Base-by-base conservation (phyloP, 2,329 filamentous ascomycete genomes). In the Thelonectria olida region DNA sequence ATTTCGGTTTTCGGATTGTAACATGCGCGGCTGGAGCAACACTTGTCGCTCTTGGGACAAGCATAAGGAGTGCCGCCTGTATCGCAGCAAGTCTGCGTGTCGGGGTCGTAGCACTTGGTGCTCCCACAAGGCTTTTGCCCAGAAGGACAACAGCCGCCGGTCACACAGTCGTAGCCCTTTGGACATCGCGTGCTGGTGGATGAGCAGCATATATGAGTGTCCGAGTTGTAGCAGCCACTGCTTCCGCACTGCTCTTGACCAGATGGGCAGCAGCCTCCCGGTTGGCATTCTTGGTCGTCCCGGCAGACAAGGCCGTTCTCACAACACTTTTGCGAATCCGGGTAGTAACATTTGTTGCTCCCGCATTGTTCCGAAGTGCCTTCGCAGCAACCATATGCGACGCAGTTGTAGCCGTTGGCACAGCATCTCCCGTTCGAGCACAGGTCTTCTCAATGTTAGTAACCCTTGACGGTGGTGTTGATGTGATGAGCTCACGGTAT, bases 131-230 rank as follows among this genome's bases (percentile, higher is more conserved):
- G 42, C 28, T 48, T 36, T 17, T 25, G 17, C 3, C 52, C 52
- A 5, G 20, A n/a, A 3, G 41, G 41, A n/a, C 52, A 54, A 31
- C 52, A 54, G 25, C 52, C 52, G 2, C 52, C 42, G 22, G 12
- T n/a, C 7, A 54, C 41, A 20, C 52, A 54, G 22, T 54, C 52
- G 42, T 48, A 54, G 27, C 52, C 52, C 7, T 47, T 28, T 2
- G 41, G 52, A 12, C 52, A 54, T 5, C 22, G n/a, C 1, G 42
- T 48, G 31, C 42, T 25, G 15, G 28, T 19, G 20, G 13, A 15
- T 15, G 19, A 3, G n/a, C 52, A 54, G 27, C 52, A 54, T 4
- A 38, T 19, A 3, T 23, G 8, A 3, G 8, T 22, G 15, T 54
- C 52, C 4, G 52, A 28, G 20, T 47, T 28, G 17, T 54, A 54